A percentile compares a stretch with the other conserved stretches of the same genome.
Evolutionary conservation across 2,329 filamentous ascomycete species (phyloP).

Genomic region (Xylaria sp.): DNA sequence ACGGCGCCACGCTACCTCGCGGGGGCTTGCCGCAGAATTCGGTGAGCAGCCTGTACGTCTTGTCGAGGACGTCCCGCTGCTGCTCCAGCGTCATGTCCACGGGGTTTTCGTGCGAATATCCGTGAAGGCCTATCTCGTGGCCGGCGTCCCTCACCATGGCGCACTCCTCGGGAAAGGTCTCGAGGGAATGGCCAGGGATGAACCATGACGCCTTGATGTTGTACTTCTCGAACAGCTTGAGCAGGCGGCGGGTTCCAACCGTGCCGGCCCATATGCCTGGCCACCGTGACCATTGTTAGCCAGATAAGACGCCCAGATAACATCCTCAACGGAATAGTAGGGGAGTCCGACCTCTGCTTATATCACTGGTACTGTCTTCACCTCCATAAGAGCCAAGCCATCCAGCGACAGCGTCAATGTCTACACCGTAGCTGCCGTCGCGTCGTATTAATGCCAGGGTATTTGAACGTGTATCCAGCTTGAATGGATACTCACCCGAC

Average conservation of each 20-base stretch:
- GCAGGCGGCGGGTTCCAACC: constrained; percentile 63
- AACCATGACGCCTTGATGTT: constrained; percentile 58
- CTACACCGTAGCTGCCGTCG: constrained; percentile 62
- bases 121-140: constrained; percentile 66
- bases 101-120: constrained; percentile 76
- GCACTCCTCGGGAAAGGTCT: constrained; percentile 69
- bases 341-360: constrained; percentile 61
- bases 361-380: constrained; percentile 72
- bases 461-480: neutral
- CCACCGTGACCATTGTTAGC: constrained; percentile 5
- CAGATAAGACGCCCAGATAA: neutral
- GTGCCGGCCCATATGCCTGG: constrained; percentile 66
- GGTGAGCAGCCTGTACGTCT: constrained; percentile 71
- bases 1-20: constrained; percentile 72
- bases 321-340: neutral
- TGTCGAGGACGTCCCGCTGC: constrained; percentile 74
- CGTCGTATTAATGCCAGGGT: constrained; percentile 1
- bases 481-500: constrained; percentile 18
- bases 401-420: constrained; percentile 75
- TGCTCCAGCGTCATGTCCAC: constrained; percentile 73
- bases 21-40: constrained; percentile 74
- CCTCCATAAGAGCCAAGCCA: constrained; percentile 78
- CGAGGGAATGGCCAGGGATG: constrained; percentile 57
- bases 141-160: constrained; percentile 62
- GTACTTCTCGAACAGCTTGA: constrained; percentile 56